phyloP scores from a whole-genome alignment of 257 asterid genomes.

The Solanum peruvianum region DNA sequence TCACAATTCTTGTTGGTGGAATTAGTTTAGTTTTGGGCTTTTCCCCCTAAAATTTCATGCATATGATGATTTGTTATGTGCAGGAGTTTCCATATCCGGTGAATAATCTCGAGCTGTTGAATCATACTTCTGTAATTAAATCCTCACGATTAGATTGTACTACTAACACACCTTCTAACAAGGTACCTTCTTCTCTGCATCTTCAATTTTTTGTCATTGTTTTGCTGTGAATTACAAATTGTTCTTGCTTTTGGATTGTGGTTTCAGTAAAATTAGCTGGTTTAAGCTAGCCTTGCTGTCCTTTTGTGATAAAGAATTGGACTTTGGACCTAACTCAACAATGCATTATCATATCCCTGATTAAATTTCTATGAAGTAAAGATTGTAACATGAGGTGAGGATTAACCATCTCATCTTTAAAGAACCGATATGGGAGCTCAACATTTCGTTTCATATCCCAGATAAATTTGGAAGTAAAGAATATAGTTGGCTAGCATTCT shows the following conservation, averaged over 20 bases:
- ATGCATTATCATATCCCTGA: not conserved
- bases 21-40: not conserved
- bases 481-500: not conserved
- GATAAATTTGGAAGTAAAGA: not conserved
- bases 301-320: not conserved
- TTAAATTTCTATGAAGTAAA: not conserved
- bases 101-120: not conserved
- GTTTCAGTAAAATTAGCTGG: not conserved
- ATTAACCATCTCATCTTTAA: not conserved
- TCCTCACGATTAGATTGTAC: slow-evolving; percentile 13
- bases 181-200: slow-evolving; percentile 21
- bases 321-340: not conserved
- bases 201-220: not conserved
- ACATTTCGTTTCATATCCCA: not conserved
- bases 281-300: not conserved
- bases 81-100: slow-evolving; percentile 38
- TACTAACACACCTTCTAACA: slow-evolving; percentile 30
- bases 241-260: not conserved
- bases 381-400: not conserved
- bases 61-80: not conserved
- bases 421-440: not conserved
- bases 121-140: slow-evolving; percentile 6
- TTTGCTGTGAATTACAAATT: not conserved
- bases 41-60: not conserved
- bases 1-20: not conserved